Evolutionary conservation across 2,329 filamentous ascomycete genomes (phyloP), one percentile per base, ranked within the genome.

Genomic region (Xylaria arbuscula): DNA sequence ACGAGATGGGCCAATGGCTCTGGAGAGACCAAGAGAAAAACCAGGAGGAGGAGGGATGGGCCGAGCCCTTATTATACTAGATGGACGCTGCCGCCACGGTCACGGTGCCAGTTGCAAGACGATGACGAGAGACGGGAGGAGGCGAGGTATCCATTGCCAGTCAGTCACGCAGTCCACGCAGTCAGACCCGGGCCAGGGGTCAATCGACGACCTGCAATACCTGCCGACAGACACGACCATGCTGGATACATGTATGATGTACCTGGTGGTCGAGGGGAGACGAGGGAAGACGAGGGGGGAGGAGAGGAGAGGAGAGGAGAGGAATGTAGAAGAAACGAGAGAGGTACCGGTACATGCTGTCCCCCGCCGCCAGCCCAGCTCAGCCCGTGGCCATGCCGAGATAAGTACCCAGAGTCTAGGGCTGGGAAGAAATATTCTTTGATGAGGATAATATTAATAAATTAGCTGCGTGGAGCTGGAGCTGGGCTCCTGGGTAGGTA

Each of bases 101-200:
- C 51, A 63, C 48, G 47, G 61, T 71, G 60, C 53, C 62, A 53
- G 63, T 61, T 50, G 55, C 48, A 62, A 28, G 61, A 57, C 60
- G 67, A 71, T 69, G 69, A 69, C 64, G 67, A 62, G 69, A 69
- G 61, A 58, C 42, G 36, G 54, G 36, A 51, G 36, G 45, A 64
- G 62, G 53, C 62, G 22, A 70, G 38, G 59, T 64, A 63, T 64
- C 66, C 60, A 67, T 69, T 61, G 67, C 57, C 62, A 68, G 64
- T 64, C 59, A 60, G 48, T 45, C 51, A 56, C 32, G 53, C 28
- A 64, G 61, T 42, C 53, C 51, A 56, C 32, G 53, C 28, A 64
- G 61, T 42, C 53, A 57, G 40, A 59, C 61, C 59, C 56, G 65
- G 67, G 63, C 48, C 60, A 59, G 55, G 65, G 66, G 62, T 54